These are phyloP conservation scores for Colletotrichum sp. DNA, from an alignment of 2,329 filamentous ascomycete genomes.

Conservation along the genomic window DNA sequence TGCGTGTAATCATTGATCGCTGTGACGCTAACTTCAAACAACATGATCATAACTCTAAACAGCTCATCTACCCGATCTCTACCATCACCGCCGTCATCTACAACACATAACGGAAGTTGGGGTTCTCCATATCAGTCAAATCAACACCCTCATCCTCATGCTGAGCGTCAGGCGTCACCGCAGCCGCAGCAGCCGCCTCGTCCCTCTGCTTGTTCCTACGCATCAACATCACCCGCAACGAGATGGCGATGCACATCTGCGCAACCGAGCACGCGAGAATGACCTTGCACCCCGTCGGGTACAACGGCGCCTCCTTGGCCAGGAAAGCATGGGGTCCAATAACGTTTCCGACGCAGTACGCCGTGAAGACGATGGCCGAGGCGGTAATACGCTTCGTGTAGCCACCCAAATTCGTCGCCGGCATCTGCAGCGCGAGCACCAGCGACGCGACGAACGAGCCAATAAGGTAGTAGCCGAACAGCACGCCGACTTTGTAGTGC, in stretches of 20 bases:
- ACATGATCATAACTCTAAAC: background rate
- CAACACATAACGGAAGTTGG: slow-evolving; percentile 32
- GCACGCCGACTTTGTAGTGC: slow-evolving; percentile 47
- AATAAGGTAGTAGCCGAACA: slow-evolving; percentile 57
- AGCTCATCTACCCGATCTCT: background rate
- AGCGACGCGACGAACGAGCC: slow-evolving; percentile 55
- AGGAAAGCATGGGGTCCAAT: slow-evolving; percentile 53
- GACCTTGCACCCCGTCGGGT: slow-evolving; percentile 56
- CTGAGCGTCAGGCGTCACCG: slow-evolving; percentile 5
- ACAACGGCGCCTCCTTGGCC: slow-evolving; percentile 48
- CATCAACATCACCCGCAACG: slow-evolving; percentile 37
- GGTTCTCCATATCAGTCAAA: slow-evolving; percentile 43
- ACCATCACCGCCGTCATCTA: background rate
- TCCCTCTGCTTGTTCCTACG: slow-evolving; percentile 44
- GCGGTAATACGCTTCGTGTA: slow-evolving; percentile 53
- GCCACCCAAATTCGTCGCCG: slow-evolving; percentile 51
- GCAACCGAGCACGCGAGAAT: slow-evolving; percentile 50
- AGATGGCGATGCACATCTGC: slow-evolving; percentile 42
- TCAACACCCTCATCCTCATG: slow-evolving; percentile 35
- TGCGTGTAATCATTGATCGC: background rate
- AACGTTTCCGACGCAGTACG: slow-evolving; percentile 51
- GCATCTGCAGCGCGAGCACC: slow-evolving; percentile 58
- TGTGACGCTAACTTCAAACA: background rate
- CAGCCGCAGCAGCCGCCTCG: slow-evolving; percentile 25
- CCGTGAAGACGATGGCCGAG: slow-evolving; percentile 50